phyloP scores from a whole-genome alignment of 176 grass and related monocot genomes.

The Oryza meridionalis region DNA sequence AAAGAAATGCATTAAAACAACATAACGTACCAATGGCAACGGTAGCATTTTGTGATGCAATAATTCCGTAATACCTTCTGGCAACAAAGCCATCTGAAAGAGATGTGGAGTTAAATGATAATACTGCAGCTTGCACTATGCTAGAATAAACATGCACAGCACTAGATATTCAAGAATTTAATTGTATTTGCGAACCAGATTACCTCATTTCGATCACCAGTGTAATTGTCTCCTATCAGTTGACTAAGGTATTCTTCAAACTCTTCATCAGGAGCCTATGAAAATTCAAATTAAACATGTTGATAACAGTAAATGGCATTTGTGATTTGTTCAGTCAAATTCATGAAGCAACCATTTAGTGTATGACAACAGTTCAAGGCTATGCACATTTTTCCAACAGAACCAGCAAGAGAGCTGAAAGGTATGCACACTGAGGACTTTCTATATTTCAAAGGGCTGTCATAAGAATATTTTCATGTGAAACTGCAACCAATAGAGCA shows the following conservation, averaged over 20 bases:
- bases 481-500: constrained; percentile 16
- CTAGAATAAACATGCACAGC: constrained; percentile 37
- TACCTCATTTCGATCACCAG: constrained; percentile 92
- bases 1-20: constrained; percentile 41
- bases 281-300: constrained; percentile 47
- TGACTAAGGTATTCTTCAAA: constrained; percentile 95
- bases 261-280: constrained; percentile 98
- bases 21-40: constrained; percentile 83
- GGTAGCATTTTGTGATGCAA: constrained; percentile 80
- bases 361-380: neutral
- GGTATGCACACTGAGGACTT: constrained; percentile 11
- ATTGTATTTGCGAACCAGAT: constrained; percentile 25
- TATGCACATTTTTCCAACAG: constrained; percentile 16
- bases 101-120: constrained; percentile 38
- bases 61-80: constrained; percentile 95
- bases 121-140: constrained; percentile 22
- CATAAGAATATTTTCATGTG: constrained; percentile 29
- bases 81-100: constrained; percentile 91
- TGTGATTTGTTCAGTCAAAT: constrained; percentile 17
- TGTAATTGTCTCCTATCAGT: constrained; percentile 80
- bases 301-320: constrained; percentile 26
- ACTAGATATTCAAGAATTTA: constrained; percentile 24
- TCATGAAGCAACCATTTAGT: constrained; percentile 38
- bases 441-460: constrained; percentile 31
- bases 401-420: neutral